Conservation (phyloP, 208 protist species). For the Trichomonas gallinae region DNA sequence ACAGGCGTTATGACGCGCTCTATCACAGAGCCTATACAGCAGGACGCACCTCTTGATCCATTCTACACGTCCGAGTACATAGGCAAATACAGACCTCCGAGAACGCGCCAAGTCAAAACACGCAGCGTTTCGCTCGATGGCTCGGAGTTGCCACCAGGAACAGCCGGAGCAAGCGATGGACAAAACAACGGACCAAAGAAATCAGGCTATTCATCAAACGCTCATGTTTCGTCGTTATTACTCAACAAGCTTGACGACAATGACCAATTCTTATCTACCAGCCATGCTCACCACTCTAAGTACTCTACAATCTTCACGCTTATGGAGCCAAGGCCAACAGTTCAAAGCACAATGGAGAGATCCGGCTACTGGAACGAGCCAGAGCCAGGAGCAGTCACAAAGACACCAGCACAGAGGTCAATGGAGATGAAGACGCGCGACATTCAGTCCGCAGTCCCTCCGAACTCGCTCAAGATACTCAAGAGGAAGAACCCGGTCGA, state of each 20-base stretch:
- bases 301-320: not conserved
- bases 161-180: not conserved
- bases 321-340: not conserved
- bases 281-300: not conserved
- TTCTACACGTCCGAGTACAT: not conserved
- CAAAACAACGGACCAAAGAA: not conserved
- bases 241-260: not conserved
- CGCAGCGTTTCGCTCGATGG: not conserved
- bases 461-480: not conserved
- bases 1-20: not conserved
- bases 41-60: not conserved
- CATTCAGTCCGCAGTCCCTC: not conserved
- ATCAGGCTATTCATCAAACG: not conserved
- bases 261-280: not conserved
- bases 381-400: not conserved
- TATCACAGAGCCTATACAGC: not conserved
- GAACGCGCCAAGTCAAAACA: not conserved
- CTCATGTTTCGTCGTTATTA: not conserved
- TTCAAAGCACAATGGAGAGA: not conserved
- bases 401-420: not conserved
- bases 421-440: not conserved
- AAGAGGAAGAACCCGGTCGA: not conserved
- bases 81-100: not conserved
- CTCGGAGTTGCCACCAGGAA: not conserved
- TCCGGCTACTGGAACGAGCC: slow-evolving; percentile 15